Evolutionary conservation across 1,284 basidiomycete species (phyloP).

Genomic region (Tilletia indica): DNA sequence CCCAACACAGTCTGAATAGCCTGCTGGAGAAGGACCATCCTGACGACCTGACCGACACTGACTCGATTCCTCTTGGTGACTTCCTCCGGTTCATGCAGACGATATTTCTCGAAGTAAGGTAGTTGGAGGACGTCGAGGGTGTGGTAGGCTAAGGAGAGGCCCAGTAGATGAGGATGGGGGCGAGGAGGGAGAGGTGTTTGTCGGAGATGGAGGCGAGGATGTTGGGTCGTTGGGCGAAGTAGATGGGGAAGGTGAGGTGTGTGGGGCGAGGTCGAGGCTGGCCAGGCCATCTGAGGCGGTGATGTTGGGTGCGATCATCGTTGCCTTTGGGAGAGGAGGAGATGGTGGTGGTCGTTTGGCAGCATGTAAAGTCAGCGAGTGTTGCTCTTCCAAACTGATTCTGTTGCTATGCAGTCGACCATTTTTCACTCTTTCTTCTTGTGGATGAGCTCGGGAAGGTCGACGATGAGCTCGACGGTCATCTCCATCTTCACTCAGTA

Average conservation of each 20-base stretch:
- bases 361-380: not conserved
- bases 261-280: conserved; percentile 15
- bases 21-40: conserved; percentile 81
- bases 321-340: not conserved
- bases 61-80: conserved; percentile 75
- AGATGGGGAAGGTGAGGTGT: conserved; percentile 29
- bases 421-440: not conserved
- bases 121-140: conserved; percentile 69
- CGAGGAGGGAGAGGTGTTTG: conserved; percentile 69
- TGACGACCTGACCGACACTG: conserved; percentile 69
- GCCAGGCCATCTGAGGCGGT: not conserved
- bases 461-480: not conserved
- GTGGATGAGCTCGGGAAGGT: not conserved
- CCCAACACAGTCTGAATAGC: conserved; percentile 78
- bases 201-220: conserved; percentile 70
- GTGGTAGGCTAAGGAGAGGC: conserved; percentile 76
- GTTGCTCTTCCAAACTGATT: not conserved
- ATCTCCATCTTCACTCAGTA: not conserved
- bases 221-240: conserved; percentile 64
- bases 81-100: conserved; percentile 84
- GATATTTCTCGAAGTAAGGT: conserved; percentile 77
- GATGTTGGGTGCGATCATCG: not conserved
- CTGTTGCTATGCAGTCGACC: not conserved
- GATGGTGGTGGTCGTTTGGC: not conserved
- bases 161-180: conserved; percentile 88